These are phyloP conservation scores for Musa acuminata DNA, from an alignment of 176 grass and related monocot species.

Conservation along the genomic window DNA sequence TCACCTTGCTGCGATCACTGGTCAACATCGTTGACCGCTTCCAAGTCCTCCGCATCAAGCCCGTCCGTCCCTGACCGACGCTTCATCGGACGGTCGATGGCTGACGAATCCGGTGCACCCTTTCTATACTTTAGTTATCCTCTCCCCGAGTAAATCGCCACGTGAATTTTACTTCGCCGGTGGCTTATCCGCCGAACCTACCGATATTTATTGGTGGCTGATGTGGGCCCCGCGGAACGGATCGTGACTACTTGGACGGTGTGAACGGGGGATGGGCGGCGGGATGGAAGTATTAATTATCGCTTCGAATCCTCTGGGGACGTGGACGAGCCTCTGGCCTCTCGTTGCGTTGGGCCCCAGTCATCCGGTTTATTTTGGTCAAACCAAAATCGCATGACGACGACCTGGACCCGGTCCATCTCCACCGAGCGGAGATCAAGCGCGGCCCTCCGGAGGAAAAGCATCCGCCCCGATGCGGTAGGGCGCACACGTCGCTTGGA, in stretches of 20 bases:
- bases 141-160: neutral
- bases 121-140: neutral
- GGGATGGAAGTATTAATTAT: no score
- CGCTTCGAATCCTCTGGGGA: neutral
- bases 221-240: no score
- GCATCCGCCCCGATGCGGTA: neutral
- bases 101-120: neutral
- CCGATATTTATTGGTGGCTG: no score
- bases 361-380: no score
- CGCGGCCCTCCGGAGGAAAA: neutral
- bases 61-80: neutral
- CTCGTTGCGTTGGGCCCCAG: neutral
- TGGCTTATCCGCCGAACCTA: no score
- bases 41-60: neutral
- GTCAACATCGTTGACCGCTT: neutral
- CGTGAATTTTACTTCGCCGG: neutral
- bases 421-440: no score
- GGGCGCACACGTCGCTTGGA: no score
- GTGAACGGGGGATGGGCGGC: no score
- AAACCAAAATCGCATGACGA: no score
- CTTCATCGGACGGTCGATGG: neutral
- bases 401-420: no score
- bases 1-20: neutral
- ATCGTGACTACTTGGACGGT: no score
- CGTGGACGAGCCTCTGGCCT: neutral